Evolutionary conservation across 495 filamentous ascomycete species (phyloP), one percentile per base, ranked within the genome.

Genomic region (Letharia columbiana): DNA sequence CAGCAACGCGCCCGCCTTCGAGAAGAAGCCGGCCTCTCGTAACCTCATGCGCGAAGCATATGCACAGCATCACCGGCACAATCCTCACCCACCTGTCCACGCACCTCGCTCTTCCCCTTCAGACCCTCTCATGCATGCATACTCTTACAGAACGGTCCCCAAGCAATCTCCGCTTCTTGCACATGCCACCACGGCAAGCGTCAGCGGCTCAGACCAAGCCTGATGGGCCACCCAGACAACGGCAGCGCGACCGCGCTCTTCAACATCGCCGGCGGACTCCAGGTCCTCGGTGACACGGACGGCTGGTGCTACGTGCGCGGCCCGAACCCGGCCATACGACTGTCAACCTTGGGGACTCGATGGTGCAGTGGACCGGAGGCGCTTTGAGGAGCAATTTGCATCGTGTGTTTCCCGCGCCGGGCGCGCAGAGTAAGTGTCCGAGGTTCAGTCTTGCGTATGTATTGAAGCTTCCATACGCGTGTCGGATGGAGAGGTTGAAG

Each of bases 151-250:
- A 75, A 12, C 61, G 67, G 17, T 86, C 84, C 23, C 84, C 84
- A 20, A 84, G 86, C 68, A 81, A 86, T 67, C 75, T 86, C 18
- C 83, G 85, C 37, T 80, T 87, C 66, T 73, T 86, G 60, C 79
- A 82, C 70, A 75, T 74, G 0, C 77, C 76, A 33, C 74, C 75
- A 23, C 40, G 54, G 45, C 20, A 33, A 50, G 42, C 45, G 37
- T 45, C 40, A 23, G 44, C 35, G 39, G 37, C 40, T 37, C 23
- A 59, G 44, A 56, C 39, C 39, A 35, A 62, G 35, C 35, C 1
- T 54, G 18, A 6, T 61, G 31, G 66, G 44, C 50, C 73, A 72
- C 44, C 69, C 63, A 15, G 72, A 76, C 62, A 66, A 67, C 35
- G 72, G 67, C 18, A 68, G 45, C 50, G 40, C 75, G 3, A 71